A percentile compares a stretch with the other conserved stretches of the same genome.
Conservation (phyloP, 495 filamentous ascomycete genomes). For the Aspergillus hancockii region DNA sequence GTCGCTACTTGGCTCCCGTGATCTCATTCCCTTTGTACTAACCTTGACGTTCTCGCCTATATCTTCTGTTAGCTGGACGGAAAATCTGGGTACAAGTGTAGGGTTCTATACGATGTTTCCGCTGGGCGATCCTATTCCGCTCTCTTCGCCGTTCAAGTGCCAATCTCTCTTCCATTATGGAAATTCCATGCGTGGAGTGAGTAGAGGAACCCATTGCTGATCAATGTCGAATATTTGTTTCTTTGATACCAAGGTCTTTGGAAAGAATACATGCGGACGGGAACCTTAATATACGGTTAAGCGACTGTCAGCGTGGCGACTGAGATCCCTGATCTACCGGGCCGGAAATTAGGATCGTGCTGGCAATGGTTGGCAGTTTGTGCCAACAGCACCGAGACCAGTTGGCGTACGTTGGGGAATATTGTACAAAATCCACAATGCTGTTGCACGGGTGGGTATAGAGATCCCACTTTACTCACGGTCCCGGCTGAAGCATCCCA, state of each 20-base stretch:
- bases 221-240: neutral
- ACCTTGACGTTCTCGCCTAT: conserved; percentile 3
- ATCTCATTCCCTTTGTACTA: neutral
- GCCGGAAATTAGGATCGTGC: neutral
- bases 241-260: no score
- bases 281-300: neutral
- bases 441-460: neutral
- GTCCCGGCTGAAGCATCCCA: no score
- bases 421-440: neutral
- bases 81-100: neutral
- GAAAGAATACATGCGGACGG: neutral
- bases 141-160: conserved; percentile 12
- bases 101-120: conserved; percentile 7
- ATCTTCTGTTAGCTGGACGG: neutral
- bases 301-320: neutral
- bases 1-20: neutral
- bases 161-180: conserved; percentile 10
- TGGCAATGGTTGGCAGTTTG: neutral
- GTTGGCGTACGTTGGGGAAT: neutral
- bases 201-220: neutral
- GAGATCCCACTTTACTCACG: neutral
- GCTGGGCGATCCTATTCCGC: conserved; percentile 11
- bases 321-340: neutral
- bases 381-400: neutral
- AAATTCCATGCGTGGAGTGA: neutral